Evolutionary conservation across 305 asterid genomes (phyloP).

Genomic region (Rubia peregrina): DNA sequence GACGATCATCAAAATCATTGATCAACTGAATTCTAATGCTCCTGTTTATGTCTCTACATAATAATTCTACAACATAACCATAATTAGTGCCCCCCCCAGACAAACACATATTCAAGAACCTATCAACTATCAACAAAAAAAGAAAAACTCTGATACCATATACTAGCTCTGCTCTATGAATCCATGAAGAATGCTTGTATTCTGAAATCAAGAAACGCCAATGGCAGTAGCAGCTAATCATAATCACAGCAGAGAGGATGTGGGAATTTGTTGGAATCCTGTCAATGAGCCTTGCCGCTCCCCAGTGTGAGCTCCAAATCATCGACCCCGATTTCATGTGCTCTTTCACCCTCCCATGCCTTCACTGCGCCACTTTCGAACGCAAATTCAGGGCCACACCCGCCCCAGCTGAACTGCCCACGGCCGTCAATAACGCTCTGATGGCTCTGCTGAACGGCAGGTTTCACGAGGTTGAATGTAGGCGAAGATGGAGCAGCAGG

Average conservation of each 20-base stretch:
- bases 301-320: constrained; percentile 87
- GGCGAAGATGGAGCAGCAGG: constrained; percentile 60
- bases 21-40: constrained; percentile 12
- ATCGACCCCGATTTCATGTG: constrained; percentile 74
- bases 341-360: constrained; percentile 88
- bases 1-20: neutral
- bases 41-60: constrained; percentile 15
- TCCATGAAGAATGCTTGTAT: neutral
- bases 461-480: constrained; percentile 69
- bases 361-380: constrained; percentile 55
- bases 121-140: constrained; percentile 6
- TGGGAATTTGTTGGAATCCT: constrained; percentile 9
- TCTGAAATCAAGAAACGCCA: neutral
- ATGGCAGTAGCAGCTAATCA: constrained; percentile 7
- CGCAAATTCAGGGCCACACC: constrained; percentile 60
- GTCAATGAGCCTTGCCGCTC: constrained; percentile 39
- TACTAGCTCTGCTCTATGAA: constrained; percentile 3
- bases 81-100: constrained; percentile 3
- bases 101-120: neutral
- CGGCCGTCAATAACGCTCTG: constrained; percentile 25
- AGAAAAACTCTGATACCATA: neutral
- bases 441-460: constrained; percentile 32
- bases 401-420: constrained; percentile 42
- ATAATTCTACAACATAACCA: constrained; percentile 13
- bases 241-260: neutral